Evolutionary conservation across 208 protist genomes (phyloP), one percentile per base, ranked within the genome.

Genomic region (Wallacemonas sp.): DNA sequence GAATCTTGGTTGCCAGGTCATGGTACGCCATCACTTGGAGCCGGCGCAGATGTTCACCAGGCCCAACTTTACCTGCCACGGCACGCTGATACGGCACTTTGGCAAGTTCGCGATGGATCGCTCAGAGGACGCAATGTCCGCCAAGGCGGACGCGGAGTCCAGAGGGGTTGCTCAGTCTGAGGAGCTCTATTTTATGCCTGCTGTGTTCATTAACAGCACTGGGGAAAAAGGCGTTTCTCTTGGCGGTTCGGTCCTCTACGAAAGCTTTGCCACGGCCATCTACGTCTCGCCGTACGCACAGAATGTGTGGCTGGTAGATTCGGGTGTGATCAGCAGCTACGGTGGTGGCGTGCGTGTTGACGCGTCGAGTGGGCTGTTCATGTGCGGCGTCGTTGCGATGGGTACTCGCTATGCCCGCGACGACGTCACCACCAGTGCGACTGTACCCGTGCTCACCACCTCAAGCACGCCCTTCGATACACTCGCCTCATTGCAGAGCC

Each of bases 311-410:
- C 42, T 83, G 27, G 31, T 76, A 19, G 77, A 83, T 51, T 68
- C 66, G 0, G 72, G 66, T 4, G 51, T 83, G 15, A 75, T 73
- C 68, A 31, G 61, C 38, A 74, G 72, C 66, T 63, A 66, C 36
- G 77, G 77, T 39, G 77, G 77, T 14, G 77, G 77, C 21, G 26
- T 79, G 1, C 68, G 66, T 39, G 24, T 79, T 22, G 77, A 79
- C 46, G 70, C 72, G 19, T 45, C 60, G 15, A 49, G 17, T 15
- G 68, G 72, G 15, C 28, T 76, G 1, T 68, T 64, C 30, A 66
- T 83, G 19, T 36, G 46, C 0, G 62, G 69, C 44, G 46, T 75
- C 8, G 45, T 83, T 36, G 68, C 76, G 6, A 66, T 70, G 2
- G 71, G 77, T 44, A 78, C 68, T 15, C 65, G 63, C 6, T 83